Evolutionary conservation across 345 rosid genomes (phyloP).

Genomic region (Populus alba): DNA sequence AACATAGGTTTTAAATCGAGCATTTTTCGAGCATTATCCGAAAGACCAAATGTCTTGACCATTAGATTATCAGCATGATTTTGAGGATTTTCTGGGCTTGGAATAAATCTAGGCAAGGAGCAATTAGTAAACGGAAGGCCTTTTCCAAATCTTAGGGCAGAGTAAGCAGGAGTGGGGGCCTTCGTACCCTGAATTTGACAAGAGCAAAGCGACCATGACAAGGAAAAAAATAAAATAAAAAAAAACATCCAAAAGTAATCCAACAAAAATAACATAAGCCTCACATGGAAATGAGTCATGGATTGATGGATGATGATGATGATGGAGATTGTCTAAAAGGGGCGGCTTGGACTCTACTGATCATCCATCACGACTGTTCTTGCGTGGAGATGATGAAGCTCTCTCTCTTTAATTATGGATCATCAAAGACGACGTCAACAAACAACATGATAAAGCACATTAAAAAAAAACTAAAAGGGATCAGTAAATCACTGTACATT

Average conservation of each 20-base stretch:
- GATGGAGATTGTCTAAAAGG: slow-evolving; percentile 13
- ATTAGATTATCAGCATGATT: background rate
- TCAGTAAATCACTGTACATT: too few species aligned
- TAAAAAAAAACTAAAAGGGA: too few species aligned
- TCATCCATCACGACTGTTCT: background rate
- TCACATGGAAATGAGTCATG: slow-evolving; percentile 42
- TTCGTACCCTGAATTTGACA: slow-evolving; percentile 18
- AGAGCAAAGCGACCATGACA: background rate
- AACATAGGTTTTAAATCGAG: background rate
- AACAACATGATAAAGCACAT: background rate
- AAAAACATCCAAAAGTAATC: slow-evolving; percentile 15
- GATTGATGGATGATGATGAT: slow-evolving; percentile 30
- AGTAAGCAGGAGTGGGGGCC: slow-evolving; percentile 10
- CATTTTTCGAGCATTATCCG: background rate
- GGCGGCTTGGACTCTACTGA: slow-evolving; percentile 29
- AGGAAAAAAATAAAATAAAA: background rate
- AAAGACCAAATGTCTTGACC: background rate
- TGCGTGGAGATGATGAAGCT: slow-evolving; percentile 15
- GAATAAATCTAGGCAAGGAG: too few species aligned
- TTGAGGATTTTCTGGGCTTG: too few species aligned
- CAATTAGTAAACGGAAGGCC: background rate
- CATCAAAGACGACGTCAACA: slow-evolving; percentile 18
- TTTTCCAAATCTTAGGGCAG: background rate
- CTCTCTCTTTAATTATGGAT: background rate
- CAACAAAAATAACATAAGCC: background rate